Evolutionary conservation across 2,329 filamentous ascomycete genomes (phyloP).

Genomic region (Arthrobotrys pseudoclavata): DNA sequence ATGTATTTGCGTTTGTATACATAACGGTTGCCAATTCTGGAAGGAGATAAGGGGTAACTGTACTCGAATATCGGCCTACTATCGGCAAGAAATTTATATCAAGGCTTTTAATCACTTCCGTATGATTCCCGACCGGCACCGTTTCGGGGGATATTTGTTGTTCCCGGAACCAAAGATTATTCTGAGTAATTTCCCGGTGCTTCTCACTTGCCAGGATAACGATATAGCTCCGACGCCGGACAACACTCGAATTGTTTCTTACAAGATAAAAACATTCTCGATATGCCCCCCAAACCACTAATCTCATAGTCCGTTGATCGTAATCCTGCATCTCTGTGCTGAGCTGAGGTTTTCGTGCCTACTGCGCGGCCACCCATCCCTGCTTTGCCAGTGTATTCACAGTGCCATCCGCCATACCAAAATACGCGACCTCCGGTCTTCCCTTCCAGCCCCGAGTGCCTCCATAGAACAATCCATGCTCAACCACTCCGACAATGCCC

Average conservation of each 20-base stretch:
- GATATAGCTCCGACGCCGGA: neutral
- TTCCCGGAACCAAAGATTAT: neutral
- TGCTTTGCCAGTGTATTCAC: constrained; percentile 66
- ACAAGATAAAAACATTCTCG: neutral
- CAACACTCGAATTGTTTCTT: neutral
- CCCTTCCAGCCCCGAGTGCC: constrained; percentile 78
- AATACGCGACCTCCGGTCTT: constrained; percentile 94
- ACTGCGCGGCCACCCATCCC: constrained; percentile 1
- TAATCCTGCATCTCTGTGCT: neutral
- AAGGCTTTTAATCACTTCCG: neutral
- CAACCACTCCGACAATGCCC: constrained; percentile 85
- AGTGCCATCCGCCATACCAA: constrained; percentile 84
- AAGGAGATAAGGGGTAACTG: neutral
- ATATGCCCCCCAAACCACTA: neutral
- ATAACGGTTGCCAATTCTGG: neutral
- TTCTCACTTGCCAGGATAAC: neutral
- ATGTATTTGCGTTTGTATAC: no score
- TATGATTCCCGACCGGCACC: neutral
- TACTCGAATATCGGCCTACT: neutral
- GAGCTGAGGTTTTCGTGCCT: neutral
- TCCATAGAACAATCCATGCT: constrained; percentile 87
- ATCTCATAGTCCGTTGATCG: no score
- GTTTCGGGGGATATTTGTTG: constrained; percentile 4
- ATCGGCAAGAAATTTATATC: neutral
- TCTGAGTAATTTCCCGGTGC: neutral